phyloP scores from a whole-genome alignment of 2,329 filamentous ascomycete genomes.

The Colletotrichum paranaense region DNA sequence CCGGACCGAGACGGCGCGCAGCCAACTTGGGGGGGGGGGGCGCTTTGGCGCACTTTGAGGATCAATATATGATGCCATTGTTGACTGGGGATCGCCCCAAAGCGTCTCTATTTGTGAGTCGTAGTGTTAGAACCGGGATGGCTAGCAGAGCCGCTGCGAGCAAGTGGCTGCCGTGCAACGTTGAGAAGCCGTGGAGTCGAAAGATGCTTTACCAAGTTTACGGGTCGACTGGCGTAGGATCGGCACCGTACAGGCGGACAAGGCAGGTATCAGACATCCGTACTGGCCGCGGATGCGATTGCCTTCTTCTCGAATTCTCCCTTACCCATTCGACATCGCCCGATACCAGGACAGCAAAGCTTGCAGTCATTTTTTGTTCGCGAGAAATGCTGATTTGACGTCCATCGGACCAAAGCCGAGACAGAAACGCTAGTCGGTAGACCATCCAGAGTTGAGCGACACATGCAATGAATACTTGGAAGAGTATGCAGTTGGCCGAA shows the following conservation, averaged over 20 bases:
- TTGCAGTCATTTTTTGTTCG: neutral
- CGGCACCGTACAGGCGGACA: neutral
- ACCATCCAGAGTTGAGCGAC: neutral
- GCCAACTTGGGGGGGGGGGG: neutral
- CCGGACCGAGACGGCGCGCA: constrained; percentile 17
- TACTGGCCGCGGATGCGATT: neutral
- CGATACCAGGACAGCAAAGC: neutral
- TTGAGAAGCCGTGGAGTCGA: constrained; percentile 17
- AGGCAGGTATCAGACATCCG: neutral
- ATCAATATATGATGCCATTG: neutral
- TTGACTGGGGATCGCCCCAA: constrained; percentile 3
- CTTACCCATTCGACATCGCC: neutral
- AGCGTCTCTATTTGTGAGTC: neutral
- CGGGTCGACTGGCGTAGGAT: constrained; percentile 17
- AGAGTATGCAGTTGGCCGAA: constrained; percentile 6
- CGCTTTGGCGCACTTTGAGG: constrained; percentile 3
- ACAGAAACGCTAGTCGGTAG: neutral
- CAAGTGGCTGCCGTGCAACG: constrained; percentile 13
- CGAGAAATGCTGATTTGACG: neutral
- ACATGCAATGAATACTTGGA: neutral
- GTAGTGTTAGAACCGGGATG: neutral
- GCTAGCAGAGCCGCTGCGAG: neutral
- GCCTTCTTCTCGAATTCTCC: neutral
- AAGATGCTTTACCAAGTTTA: constrained; percentile 26
- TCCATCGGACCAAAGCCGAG: neutral